Evolutionary conservation across 2,329 filamentous ascomycete genomes (phyloP).

Genomic region (Verticillium tricorpus): DNA sequence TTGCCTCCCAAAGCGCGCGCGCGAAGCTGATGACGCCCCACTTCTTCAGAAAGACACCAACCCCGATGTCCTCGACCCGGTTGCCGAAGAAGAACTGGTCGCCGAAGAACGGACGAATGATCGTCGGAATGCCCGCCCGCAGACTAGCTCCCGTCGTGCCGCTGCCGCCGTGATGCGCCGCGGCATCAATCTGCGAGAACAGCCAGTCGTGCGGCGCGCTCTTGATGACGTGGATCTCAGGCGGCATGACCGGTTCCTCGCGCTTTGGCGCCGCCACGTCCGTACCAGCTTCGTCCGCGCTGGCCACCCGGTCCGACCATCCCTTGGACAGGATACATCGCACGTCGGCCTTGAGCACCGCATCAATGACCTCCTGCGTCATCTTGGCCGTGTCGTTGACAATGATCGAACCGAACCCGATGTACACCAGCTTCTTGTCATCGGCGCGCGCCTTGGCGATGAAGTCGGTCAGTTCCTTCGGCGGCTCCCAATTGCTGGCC

Average conservation of each 20-base stretch:
- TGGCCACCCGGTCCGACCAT: conserved; percentile 74
- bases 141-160: conserved; percentile 93
- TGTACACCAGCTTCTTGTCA: conserved; percentile 88
- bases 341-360: conserved; percentile 85
- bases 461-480: conserved; percentile 71
- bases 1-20: conserved; percentile 84
- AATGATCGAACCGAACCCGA: conserved; percentile 95
- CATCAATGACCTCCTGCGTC: conserved; percentile 89
- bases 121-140: conserved; percentile 85
- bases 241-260: conserved; percentile 62
- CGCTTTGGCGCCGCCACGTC: conserved; percentile 42
- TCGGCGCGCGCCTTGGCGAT: conserved; percentile 79
- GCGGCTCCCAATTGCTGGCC: conserved; percentile 62
- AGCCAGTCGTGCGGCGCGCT: conserved; percentile 95
- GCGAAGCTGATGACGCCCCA: conserved; percentile 84
- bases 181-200: conserved; percentile 89
- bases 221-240: conserved; percentile 83
- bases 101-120: conserved; percentile 95
- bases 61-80: conserved; percentile 86
- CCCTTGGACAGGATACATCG: conserved; percentile 94
- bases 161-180: conserved; percentile 88
- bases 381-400: conserved; percentile 84
- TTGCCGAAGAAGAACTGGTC: conserved; percentile 96
- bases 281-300: conserved; percentile 28
- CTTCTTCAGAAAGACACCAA: conserved; percentile 84